A percentile compares a stretch with the other conserved stretches of the same genome.
phyloP scores from a whole-genome alignment of 2,329 filamentous ascomycete genomes.

The Pleurostoma richardsiae region DNA sequence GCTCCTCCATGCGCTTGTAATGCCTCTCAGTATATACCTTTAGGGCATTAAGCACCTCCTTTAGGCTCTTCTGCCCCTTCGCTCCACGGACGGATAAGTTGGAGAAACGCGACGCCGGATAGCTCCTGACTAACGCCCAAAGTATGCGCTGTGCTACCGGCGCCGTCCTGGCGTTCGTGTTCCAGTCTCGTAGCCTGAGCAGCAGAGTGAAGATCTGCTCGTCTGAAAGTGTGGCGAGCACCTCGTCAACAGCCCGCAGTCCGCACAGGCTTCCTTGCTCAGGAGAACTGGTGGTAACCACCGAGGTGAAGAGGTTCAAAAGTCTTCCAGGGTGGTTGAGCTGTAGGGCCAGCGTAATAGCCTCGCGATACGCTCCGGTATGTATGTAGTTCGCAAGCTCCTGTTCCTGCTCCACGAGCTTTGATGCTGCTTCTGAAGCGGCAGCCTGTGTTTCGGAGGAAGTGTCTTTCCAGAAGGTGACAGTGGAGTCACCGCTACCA shows the following conservation, averaged over 20 bases:
- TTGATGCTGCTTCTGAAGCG: slow-evolving; percentile 66
- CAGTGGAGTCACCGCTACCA: slow-evolving; percentile 84
- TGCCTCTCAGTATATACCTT: slow-evolving; percentile 90
- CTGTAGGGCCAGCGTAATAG: slow-evolving; percentile 84
- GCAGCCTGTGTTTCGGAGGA: slow-evolving; percentile 73
- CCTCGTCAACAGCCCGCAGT: slow-evolving; percentile 70
- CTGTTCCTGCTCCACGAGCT: slow-evolving; percentile 86
- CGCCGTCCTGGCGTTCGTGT: slow-evolving; percentile 86
- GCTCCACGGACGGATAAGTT: slow-evolving; percentile 58
- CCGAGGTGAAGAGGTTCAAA: slow-evolving; percentile 75
- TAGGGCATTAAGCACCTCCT: slow-evolving; percentile 82
- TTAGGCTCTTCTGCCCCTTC: slow-evolving; percentile 60
- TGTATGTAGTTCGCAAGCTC: slow-evolving; percentile 90
- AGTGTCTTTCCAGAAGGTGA: slow-evolving; percentile 95
- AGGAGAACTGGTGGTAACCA: slow-evolving; percentile 58
- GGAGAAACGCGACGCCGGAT: slow-evolving; percentile 73
- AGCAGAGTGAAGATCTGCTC: slow-evolving; percentile 83
- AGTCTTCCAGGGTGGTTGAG: slow-evolving; percentile 91
- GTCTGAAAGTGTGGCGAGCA: slow-evolving; percentile 72
- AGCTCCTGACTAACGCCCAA: slow-evolving; percentile 72
- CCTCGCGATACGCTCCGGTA: slow-evolving; percentile 82
- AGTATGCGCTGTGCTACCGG: slow-evolving; percentile 82
- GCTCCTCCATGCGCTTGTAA: slow-evolving; percentile 81
- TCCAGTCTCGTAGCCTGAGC: slow-evolving; percentile 87
- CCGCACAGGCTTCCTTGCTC: slow-evolving; percentile 63